These are phyloP conservation scores for Tardiomyces depauwii DNA, from an alignment of 1,139 yeast species.

Conservation along the genomic window DNA sequence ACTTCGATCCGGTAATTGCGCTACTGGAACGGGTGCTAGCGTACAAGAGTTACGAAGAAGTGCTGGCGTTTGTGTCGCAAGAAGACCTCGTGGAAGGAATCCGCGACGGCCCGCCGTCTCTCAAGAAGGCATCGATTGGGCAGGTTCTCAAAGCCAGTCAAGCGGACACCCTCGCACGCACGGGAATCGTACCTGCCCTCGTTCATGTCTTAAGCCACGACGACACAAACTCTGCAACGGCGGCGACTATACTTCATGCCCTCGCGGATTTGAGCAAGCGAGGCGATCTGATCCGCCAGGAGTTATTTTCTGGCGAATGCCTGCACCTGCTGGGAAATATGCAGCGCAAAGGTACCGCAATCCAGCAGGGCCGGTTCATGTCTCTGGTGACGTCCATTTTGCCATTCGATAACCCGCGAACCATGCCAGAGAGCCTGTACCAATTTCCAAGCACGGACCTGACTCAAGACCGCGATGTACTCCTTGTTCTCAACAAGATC, in stretches of 20 bases:
- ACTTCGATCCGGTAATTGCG: constrained; percentile 9
- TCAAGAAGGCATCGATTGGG: constrained; percentile 12
- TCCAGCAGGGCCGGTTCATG: constrained; percentile 14
- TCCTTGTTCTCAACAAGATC: constrained; percentile 11
- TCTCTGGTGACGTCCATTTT: constrained; percentile 11
- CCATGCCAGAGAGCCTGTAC: constrained; percentile 9
- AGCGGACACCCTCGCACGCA: constrained; percentile 13
- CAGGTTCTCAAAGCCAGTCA: constrained; percentile 13
- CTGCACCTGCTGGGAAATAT: constrained; percentile 6
- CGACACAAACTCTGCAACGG: constrained; percentile 2
- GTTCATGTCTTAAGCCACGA: constrained; percentile 7
- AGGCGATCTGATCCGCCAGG: constrained; percentile 15
- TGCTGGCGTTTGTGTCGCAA: constrained; percentile 9
- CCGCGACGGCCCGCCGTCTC: constrained; percentile 10
- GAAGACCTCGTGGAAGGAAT: constrained; percentile 13
- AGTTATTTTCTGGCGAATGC: constrained; percentile 13
- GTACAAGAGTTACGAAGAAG: constrained; percentile 10
- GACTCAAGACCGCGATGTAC: constrained; percentile 7
- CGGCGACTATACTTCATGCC: constrained; percentile 7
- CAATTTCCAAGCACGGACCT: constrained; percentile 4
- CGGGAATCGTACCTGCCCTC: constrained; percentile 12
- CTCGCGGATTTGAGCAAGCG: constrained; percentile 7
- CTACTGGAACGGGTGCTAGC: constrained; percentile 13
- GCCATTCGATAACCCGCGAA: constrained; percentile 8
- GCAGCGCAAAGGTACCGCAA: constrained; percentile 7